phyloP scores from a whole-genome alignment of 1,139 yeast genomes.

The Hansenula sp. region DNA sequence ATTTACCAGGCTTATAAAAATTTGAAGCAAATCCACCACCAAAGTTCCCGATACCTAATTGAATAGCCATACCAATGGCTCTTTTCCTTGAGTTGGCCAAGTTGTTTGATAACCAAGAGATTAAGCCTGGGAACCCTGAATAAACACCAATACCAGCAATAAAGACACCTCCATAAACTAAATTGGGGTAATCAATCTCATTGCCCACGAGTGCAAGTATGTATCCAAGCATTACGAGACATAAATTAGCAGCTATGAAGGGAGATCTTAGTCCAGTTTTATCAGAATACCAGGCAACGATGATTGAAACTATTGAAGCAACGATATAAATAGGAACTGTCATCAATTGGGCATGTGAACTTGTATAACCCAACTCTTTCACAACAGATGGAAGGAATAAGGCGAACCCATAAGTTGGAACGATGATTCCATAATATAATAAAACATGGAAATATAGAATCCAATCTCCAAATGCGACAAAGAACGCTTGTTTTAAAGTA shows the following conservation, averaged over 20 bases:
- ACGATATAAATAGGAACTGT: constrained; percentile 32
- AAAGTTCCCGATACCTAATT: constrained; percentile 37
- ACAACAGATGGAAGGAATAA: not conserved
- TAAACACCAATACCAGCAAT: constrained; percentile 32
- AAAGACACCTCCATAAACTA: constrained; percentile 33
- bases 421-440: constrained; percentile 8
- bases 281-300: no score
- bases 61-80: constrained; percentile 37
- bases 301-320: no score
- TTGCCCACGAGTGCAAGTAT: constrained; percentile 25
- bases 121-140: constrained; percentile 32
- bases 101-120: constrained; percentile 37
- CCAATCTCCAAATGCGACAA: constrained; percentile 18
- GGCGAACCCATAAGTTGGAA: constrained; percentile 13
- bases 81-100: constrained; percentile 33
- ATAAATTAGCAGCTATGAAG: constrained; percentile 28
- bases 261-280: constrained; percentile 29
- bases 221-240: constrained; percentile 31
- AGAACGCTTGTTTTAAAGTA: no score
- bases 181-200: constrained; percentile 19
- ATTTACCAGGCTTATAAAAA: constrained; percentile 15
- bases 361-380: constrained; percentile 26
- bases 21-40: constrained; percentile 37
- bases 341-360: constrained; percentile 28
- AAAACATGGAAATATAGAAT: constrained; percentile 15